Conservation (phyloP, 2,329 filamentous ascomycete genomes). For the Microdochium paspali region DNA sequence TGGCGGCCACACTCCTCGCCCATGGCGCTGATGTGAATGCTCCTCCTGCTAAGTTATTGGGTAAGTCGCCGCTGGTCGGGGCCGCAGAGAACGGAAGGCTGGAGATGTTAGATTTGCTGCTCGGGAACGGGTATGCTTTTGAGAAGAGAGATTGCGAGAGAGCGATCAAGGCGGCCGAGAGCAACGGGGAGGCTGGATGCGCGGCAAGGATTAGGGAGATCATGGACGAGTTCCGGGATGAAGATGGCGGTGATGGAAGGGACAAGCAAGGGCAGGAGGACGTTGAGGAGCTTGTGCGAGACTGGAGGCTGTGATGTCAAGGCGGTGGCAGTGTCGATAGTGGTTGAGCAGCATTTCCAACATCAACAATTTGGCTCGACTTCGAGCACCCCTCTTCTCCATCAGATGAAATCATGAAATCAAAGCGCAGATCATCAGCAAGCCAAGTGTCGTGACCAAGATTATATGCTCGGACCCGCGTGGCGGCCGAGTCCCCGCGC, state of each 20-base stretch:
- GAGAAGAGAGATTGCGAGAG: not conserved
- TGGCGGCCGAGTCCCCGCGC: too few relatives aligned
- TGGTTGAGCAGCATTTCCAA: too few relatives aligned
- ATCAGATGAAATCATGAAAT: too few relatives aligned
- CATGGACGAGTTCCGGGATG: not conserved
- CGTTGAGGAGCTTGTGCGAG: not conserved
- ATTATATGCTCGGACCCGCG: too few relatives aligned
- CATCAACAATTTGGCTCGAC: too few relatives aligned
- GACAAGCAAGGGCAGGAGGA: too few relatives aligned
- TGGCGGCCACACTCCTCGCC: not conserved
- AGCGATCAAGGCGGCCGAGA: not conserved
- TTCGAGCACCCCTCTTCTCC: too few relatives aligned
- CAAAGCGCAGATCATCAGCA: too few relatives aligned
- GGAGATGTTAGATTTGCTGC: not conserved
- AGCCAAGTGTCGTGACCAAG: too few relatives aligned
- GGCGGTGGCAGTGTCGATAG: too few relatives aligned
- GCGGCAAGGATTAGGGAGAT: not conserved
- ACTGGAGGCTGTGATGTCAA: not conserved
- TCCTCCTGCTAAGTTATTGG: not conserved
- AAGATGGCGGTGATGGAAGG: not conserved
- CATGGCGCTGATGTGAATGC: not conserved
- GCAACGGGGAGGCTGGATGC: not conserved
- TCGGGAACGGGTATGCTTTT: not conserved
- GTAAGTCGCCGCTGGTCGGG: not conserved
- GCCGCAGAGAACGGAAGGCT: not conserved